phyloP scores from a whole-genome alignment of 176 grass and related monocot genomes.

The Urochloa ruziziensis region DNA sequence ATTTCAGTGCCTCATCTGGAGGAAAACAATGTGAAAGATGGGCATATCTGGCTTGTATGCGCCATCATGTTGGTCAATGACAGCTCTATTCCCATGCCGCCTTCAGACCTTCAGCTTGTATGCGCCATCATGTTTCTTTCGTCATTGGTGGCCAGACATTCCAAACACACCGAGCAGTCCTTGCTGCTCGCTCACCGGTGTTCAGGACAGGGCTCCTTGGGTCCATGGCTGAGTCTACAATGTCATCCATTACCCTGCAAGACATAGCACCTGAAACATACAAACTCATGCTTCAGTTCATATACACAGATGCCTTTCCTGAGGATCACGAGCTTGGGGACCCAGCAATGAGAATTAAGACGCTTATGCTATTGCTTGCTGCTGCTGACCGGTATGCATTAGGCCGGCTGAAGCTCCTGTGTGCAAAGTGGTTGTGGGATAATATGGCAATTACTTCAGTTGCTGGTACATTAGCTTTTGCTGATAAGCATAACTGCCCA shows the following conservation, averaged over 20 bases:
- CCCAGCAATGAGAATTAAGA: not conserved
- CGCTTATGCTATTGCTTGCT: not conserved
- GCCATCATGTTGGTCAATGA: not conserved
- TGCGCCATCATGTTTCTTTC: not conserved
- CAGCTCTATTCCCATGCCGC: not conserved
- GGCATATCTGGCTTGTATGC: not conserved
- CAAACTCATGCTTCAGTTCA: conserved; percentile 35
- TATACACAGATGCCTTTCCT: conserved; percentile 42
- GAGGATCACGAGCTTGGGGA: not conserved
- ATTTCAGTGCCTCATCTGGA: not conserved
- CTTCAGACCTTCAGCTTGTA: not conserved
- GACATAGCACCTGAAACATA: conserved; percentile 1
- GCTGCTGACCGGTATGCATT: conserved; percentile 45
- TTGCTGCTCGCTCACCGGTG: conserved; percentile 27
- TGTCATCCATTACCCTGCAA: conserved; percentile 15
- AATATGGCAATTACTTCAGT: conserved; percentile 13
- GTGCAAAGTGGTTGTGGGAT: conserved; percentile 31
- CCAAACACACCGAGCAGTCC: not conserved
- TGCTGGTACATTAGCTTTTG: conserved; percentile 14
- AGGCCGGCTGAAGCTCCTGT: conserved; percentile 32
- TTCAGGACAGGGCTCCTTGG: conserved; percentile 26
- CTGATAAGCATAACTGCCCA: conserved; percentile 33
- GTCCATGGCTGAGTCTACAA: conserved; percentile 2
- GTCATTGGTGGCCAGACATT: conserved; percentile 4
- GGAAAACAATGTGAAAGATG: not conserved